Evolutionary conservation across 139 green algal species (phyloP), one percentile per base, ranked within the genome.

Genomic region (Chlorella sp.): DNA sequence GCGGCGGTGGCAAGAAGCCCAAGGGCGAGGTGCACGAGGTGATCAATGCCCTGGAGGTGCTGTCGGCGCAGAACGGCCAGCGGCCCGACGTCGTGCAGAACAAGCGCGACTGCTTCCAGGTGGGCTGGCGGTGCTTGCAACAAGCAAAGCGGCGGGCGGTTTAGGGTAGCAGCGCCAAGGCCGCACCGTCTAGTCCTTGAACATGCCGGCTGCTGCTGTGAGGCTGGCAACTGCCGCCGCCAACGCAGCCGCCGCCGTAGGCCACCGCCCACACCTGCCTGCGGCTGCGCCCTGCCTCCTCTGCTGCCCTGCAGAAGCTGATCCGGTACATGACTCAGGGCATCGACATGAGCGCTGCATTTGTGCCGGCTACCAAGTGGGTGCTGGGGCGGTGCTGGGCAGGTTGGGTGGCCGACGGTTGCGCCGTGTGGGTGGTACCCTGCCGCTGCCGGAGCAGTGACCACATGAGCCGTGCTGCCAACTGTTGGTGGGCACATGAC

Each of bases 281-380:
- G 2, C 44, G 44, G 28, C 25, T 34, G 63, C 63, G 21, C 60
- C 2, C 28, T 69, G 63, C 4, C 28, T 21, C 63, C 63, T 28
- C 63, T 69, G 63, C 63, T 38, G 16, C 3, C 21, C 16, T n/a
- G 70, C 70, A 94, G 81, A 95, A 95, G 74, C 88, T 99, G 56
- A 95, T 99, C 62, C 95, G 94, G 80, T 97, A 98, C 87, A 97
- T 98, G 91, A 98, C 95, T 32, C 63, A 83, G 74, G 95, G 96
- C 68, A 98, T 99, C 82, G 97, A 99, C 89, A 98, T 99, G 93
- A 95, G 90, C 1, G 85, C 87, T 15, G 90, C 98, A 0, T 99
- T 99, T 89, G 91, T 92, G 30, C 83, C 87, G 62, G 87, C 83
- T 73, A 90, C 87, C 51, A 90, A 90, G 72, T 90, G 51, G 51